Percentiles rank a stretch among this genome's conserved stretches.
phyloP scores from a whole-genome alignment of 2,329 filamentous ascomycete species.

The Huntiella savannae region DNA sequence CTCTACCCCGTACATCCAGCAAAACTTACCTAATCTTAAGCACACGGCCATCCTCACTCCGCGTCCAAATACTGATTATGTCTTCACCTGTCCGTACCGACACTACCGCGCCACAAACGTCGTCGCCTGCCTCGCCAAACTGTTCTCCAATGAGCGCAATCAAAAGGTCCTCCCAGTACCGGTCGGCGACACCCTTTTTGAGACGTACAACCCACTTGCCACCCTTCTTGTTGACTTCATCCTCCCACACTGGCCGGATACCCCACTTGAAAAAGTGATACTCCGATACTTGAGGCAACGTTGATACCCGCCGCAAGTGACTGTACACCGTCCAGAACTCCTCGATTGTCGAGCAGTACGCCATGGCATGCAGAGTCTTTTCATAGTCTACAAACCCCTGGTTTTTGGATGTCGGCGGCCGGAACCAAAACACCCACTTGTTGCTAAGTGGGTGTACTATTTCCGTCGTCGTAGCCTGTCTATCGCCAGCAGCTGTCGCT shows the following conservation, averaged over 20 bases:
- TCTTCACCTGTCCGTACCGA: conserved; percentile 92
- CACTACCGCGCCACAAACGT: conserved; percentile 85
- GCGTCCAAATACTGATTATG: conserved; percentile 93
- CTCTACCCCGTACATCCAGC: background rate
- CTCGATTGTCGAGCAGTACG: conserved; percentile 62
- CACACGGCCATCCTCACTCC: conserved; percentile 79
- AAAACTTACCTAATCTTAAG: conserved; percentile 74
- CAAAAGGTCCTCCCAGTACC: conserved; percentile 91
- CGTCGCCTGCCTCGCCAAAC: conserved; percentile 78
- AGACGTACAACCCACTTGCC: conserved; percentile 95
- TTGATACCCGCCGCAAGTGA: conserved; percentile 77
- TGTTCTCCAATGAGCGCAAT: conserved; percentile 85
- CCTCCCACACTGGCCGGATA: conserved; percentile 94
- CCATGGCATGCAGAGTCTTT: conserved; percentile 80
- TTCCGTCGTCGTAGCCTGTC: conserved; percentile 22
- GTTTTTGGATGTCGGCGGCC: conserved; percentile 89
- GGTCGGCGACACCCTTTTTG: conserved; percentile 92
- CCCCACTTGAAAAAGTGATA: conserved; percentile 97
- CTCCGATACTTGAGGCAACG: conserved; percentile 78
- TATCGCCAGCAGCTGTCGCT: conserved; percentile 4
- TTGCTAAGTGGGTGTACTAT: conserved; percentile 45
- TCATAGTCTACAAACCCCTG: conserved; percentile 80
- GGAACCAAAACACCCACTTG: conserved; percentile 93
- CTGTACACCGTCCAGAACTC: conserved; percentile 81
- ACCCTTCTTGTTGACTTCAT: conserved; percentile 86